Base-by-base conservation (phyloP, 2,329 filamentous ascomycete species). In the Cladophialophora bantiana region DNA sequence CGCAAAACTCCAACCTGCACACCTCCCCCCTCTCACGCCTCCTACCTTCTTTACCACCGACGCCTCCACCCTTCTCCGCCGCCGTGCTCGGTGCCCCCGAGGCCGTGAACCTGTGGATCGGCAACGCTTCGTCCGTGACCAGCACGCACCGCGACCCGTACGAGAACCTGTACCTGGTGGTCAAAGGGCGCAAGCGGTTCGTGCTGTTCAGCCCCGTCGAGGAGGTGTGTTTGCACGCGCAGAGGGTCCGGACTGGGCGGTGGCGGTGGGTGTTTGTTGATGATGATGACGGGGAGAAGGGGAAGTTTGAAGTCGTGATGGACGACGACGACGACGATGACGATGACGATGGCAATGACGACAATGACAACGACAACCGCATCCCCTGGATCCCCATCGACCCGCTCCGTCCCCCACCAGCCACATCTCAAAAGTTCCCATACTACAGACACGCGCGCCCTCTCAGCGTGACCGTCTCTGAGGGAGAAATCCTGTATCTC, bases 31-130 rank as follows among this genome's bases (percentile, higher is more conserved):
- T 73, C 3, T 65, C 59, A 2, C 38, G 65, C 10, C 56, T 73
- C 7, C 53, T 62, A 18, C 26, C 42, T 10, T 66, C 70, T 18
- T 45, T 73, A 13, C 71, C 71, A 3, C 31, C 52, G 0, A 48
- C 40, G 4, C 65, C 66, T 15, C 68, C 71, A 13, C 62, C 68
- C 12, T 73, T 73, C 42, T 65, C 70, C 9, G 20, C 38, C 13
- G 45, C 59, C 1, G 65, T 70, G 4, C 68, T 73, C 7, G 62
- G 65, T n/a, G 60, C 64, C 1, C 72, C 72, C 2, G 72, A 73
- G 36, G 72, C 72, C 32, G 65, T 67, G 48, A 73, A 73, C 42
- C 68, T 73, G 13, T 73, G 72, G 72, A 73, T 73, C 40, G 72
- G 72, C 36, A 68, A 68, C 59, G 62, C 59, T 10, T 26, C 36